phyloP scores from a whole-genome alignment of 768 basidiomycete species.

The Tephrocybe sp. region DNA sequence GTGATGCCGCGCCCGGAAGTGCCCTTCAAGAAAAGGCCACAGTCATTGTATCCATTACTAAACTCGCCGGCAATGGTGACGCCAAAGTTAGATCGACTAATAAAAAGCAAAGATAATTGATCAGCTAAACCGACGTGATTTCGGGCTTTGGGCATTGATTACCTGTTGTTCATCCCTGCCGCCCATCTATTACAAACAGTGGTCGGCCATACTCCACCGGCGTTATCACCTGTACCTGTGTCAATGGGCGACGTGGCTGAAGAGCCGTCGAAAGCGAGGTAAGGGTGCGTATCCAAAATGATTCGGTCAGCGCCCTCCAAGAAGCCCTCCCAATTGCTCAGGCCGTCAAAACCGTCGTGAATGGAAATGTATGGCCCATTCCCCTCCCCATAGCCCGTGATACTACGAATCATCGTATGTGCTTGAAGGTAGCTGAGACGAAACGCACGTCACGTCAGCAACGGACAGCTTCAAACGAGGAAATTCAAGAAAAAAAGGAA shows the following conservation, averaged over 20 bases:
- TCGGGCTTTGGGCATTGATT: not conserved
- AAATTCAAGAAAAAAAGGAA: conserved; percentile 31
- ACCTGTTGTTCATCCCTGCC: conserved; percentile 23
- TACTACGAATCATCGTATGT: conserved; percentile 62
- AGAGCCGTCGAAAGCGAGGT: conserved; percentile 46
- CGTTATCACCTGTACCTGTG: conserved; percentile 26
- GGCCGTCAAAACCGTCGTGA: conserved; percentile 46
- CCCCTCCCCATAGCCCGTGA: conserved; percentile 73
- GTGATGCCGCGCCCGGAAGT: conserved; percentile 12
- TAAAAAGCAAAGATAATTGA: conserved; percentile 1
- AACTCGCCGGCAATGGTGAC: conserved; percentile 74
- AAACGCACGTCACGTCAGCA: not conserved
- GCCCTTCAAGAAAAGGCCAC: conserved; percentile 33
- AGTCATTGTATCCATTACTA: conserved; percentile 61
- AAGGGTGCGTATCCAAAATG: conserved; percentile 39
- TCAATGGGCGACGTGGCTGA: conserved; percentile 29
- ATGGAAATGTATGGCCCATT: conserved; percentile 55
- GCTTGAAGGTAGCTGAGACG: conserved; percentile 49
- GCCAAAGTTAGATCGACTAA: conserved; percentile 45
- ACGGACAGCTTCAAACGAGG: conserved; percentile 8
- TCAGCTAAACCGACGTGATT: conserved; percentile 9
- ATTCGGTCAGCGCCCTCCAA: conserved; percentile 38
- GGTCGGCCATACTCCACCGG: conserved; percentile 41
- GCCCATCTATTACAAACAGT: conserved; percentile 55
- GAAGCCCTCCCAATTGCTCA: conserved; percentile 32